These are phyloP conservation scores for Phaseolus lunatus DNA, from an alignment of 306 rosid species.

Conservation along the genomic window DNA sequence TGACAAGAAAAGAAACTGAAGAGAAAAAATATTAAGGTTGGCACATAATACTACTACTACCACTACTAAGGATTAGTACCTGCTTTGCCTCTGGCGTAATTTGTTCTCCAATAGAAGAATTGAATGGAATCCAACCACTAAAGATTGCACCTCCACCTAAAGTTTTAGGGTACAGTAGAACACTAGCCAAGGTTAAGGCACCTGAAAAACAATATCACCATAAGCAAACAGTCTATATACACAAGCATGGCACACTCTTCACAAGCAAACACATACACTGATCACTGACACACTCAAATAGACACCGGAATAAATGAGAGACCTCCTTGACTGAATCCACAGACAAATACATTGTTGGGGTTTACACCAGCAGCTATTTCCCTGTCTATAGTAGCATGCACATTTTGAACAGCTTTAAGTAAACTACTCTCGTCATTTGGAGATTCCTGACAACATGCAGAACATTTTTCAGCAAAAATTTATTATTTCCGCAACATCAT, in stretches of 20 bases:
- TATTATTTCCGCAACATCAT: slow-evolving; percentile 31
- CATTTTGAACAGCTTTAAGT: slow-evolving; percentile 77
- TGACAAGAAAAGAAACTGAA: background rate
- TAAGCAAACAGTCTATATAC: slow-evolving; percentile 1
- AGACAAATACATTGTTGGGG: slow-evolving; percentile 80
- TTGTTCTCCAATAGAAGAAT: slow-evolving; percentile 59
- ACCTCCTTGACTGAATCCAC: slow-evolving; percentile 99
- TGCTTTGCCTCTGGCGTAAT: slow-evolving; percentile 73
- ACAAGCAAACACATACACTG: background rate
- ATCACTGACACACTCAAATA: background rate
- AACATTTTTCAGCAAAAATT: background rate
- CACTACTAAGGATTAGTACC: slow-evolving; percentile 50
- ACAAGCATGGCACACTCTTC: background rate
- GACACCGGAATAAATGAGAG: slow-evolving; percentile 25
- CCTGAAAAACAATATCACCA: slow-evolving; percentile 55
- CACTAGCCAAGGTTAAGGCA: slow-evolving; percentile 88
- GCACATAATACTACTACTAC: slow-evolving; percentile 13
- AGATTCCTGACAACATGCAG: slow-evolving; percentile 60
- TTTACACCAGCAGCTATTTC: slow-evolving; percentile 80
- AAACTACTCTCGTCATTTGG: slow-evolving; percentile 72
- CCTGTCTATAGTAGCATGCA: slow-evolving; percentile 84
- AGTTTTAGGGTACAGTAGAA: slow-evolving; percentile 85
- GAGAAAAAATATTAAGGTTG: slow-evolving; percentile 5
- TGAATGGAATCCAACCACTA: slow-evolving; percentile 92
- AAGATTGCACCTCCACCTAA: slow-evolving; percentile 92